phyloP scores from a whole-genome alignment of 2,329 filamentous ascomycete genomes.

The Penicillium sp. region DNA sequence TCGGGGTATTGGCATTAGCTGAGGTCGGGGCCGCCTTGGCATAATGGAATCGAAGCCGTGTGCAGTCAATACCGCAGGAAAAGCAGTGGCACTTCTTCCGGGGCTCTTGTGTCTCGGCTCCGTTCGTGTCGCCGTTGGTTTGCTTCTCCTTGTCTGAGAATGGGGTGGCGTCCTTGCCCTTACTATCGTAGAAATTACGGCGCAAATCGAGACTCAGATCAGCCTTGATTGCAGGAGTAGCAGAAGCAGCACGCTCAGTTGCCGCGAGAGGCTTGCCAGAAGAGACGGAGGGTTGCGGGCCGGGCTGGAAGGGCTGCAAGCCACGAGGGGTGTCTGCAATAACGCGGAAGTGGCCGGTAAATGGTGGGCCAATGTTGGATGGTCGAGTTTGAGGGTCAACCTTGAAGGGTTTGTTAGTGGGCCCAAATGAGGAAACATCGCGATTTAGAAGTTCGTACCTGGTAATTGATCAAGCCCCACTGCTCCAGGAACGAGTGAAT shows the following conservation, averaged over 20 bases:
- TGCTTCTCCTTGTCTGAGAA: constrained; percentile 65
- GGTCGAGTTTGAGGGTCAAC: constrained; percentile 94
- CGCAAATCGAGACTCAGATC: constrained; percentile 91
- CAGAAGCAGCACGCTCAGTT: constrained; percentile 70
- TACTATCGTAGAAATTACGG: constrained; percentile 92
- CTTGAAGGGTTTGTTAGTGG: constrained; percentile 49
- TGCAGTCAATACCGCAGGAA: constrained; percentile 90
- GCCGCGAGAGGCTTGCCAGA: constrained; percentile 61
- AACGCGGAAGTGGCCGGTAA: constrained; percentile 95
- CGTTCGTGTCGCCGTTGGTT: constrained; percentile 72
- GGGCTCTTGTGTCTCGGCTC: constrained; percentile 62
- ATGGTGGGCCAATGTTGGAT: constrained; percentile 92
- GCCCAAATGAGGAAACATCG: constrained; percentile 18
- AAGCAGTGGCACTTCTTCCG: constrained; percentile 76
- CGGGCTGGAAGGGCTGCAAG: constrained; percentile 91
- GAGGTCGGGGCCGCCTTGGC: constrained; percentile 62
- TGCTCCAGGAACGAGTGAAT: constrained; percentile 97
- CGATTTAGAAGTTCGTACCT: constrained; percentile 58
- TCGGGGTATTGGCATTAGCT: constrained; percentile 54
- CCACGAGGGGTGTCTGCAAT: constrained; percentile 94
- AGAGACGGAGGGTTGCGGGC: constrained; percentile 68
- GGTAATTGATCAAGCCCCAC: constrained; percentile 98
- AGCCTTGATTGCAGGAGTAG: constrained; percentile 66
- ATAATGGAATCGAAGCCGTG: constrained; percentile 68
- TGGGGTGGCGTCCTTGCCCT: constrained; percentile 78